Conservation (phyloP, 2,329 filamentous ascomycete species). For the Dactylonectria estremocensis region DNA sequence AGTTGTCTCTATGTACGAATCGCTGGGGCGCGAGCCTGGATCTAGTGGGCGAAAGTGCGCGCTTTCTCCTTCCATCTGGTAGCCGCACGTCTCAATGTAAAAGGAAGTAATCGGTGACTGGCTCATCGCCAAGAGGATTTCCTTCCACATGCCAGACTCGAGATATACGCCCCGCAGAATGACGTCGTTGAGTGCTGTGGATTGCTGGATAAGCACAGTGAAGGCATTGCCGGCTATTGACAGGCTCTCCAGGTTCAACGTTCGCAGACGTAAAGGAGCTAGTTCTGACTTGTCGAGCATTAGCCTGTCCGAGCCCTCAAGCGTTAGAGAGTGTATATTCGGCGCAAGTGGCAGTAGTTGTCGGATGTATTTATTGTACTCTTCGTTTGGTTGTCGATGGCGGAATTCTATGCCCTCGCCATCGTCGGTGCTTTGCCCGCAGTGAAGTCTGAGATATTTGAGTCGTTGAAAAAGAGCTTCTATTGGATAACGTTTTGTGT, state of each 20-base stretch:
- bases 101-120: constrained; percentile 17
- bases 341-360: constrained; percentile 11
- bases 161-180: constrained; percentile 7
- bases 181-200: constrained; percentile 2
- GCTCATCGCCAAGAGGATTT: constrained; percentile 6
- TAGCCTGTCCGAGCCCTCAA: neutral
- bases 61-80: constrained; percentile 5
- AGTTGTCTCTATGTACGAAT: constrained; percentile 20
- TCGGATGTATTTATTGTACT: constrained; percentile 14
- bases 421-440: neutral
- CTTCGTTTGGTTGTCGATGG: neutral
- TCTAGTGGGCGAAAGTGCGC: neutral
- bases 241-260: constrained; percentile 2
- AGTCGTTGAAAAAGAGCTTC: constrained; percentile 10
- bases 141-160: constrained; percentile 20
- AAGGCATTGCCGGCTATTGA: constrained; percentile 6
- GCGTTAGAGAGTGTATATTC: constrained; percentile 11
- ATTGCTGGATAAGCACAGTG: constrained; percentile 11
- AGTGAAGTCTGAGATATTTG: constrained; percentile 13
- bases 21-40: neutral
- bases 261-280: constrained; percentile 1
- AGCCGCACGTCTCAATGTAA: constrained; percentile 16
- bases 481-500: neutral
- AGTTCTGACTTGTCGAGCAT: constrained; percentile 12
- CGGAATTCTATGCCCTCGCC: constrained; percentile 17